Conservation (phyloP, 2,329 filamentous ascomycete genomes). For the Neonectria magnoliae region DNA sequence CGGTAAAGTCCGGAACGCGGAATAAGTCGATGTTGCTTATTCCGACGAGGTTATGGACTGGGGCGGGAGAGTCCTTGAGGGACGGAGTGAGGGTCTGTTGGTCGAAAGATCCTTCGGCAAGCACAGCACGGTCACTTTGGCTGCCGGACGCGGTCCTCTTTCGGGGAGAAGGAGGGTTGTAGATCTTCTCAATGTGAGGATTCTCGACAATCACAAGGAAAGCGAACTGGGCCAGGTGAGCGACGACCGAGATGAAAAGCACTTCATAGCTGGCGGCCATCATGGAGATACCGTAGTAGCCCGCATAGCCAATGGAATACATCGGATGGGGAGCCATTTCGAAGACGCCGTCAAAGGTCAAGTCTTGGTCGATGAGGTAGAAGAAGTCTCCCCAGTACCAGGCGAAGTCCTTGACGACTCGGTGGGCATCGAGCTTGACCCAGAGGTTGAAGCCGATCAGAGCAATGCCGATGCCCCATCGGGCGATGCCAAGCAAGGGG, state of each 20-base stretch:
- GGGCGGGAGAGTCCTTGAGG: conserved; percentile 61
- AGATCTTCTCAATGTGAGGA: conserved; percentile 97
- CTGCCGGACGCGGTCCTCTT: conserved; percentile 56
- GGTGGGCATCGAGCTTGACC: conserved; percentile 97
- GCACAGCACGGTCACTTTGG: conserved; percentile 44
- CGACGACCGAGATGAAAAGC: conserved; percentile 94
- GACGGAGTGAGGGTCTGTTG: conserved; percentile 37
- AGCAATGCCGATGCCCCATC: conserved; percentile 81
- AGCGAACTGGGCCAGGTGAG: conserved; percentile 92
- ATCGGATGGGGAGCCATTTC: conserved; percentile 99
- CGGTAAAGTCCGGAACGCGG: conserved; percentile 84
- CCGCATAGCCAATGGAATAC: conserved; percentile 98
- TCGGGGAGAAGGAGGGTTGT: conserved; percentile 87
- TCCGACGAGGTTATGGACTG: conserved; percentile 86
- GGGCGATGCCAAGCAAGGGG: conserved; percentile 71
- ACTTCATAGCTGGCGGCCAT: conserved; percentile 99
- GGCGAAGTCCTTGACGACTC: conserved; percentile 98
- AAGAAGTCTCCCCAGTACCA: conserved; percentile 99
- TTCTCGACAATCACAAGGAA: conserved; percentile 95
- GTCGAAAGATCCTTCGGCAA: conserved; percentile 40
- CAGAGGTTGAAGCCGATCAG: conserved; percentile 95
- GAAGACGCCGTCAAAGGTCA: conserved; percentile 98
- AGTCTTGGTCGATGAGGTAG: conserved; percentile 95
- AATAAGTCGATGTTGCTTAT: conserved; percentile 87
- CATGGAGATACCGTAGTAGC: conserved; percentile 97